Evolutionary conservation across 2,329 filamentous ascomycete genomes (phyloP).

Genomic region (Thielaviopsis punctulata): DNA sequence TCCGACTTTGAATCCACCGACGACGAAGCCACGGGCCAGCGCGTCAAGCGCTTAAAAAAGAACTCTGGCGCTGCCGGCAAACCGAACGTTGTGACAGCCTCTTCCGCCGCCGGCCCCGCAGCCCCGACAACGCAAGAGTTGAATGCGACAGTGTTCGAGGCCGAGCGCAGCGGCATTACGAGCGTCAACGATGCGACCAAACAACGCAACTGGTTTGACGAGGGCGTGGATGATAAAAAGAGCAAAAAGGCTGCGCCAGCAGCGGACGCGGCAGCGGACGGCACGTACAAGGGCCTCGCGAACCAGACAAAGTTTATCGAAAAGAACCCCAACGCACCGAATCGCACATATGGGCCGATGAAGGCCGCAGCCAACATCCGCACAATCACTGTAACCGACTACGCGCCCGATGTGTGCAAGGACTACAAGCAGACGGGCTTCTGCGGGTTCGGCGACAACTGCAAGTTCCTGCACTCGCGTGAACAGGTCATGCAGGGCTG

Average conservation of each 20-base stretch:
- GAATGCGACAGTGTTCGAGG: constrained; percentile 36
- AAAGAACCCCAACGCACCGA: constrained; percentile 60
- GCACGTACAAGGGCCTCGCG: constrained; percentile 60
- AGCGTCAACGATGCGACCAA: constrained; percentile 78
- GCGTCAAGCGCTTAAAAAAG: constrained; percentile 6
- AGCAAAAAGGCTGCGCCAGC: constrained; percentile 26
- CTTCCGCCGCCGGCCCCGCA: constrained; percentile 12
- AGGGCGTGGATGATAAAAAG: constrained; percentile 34
- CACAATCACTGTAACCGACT: constrained; percentile 80
- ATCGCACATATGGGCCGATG: constrained; percentile 60
- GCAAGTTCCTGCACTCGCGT: constrained; percentile 63
- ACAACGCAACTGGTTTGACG: constrained; percentile 75
- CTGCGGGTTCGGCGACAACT: constrained; percentile 49
- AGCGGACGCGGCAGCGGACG: constrained; percentile 20
- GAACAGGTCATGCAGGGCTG: constrained; percentile 81
- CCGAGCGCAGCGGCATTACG: constrained; percentile 46
- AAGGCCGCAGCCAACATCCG: constrained; percentile 82
- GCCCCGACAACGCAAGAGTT: constrained; percentile 21
- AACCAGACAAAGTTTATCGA: constrained; percentile 60
- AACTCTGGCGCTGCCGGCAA: not conserved
- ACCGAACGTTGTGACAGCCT: not conserved
- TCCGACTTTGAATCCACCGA: constrained; percentile 1
- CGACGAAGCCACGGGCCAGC: constrained; percentile 3
- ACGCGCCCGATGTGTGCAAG: constrained; percentile 85
- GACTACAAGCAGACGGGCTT: constrained; percentile 73